Evolutionary conservation across 2,329 filamentous ascomycete species (phyloP), one percentile per base, ranked within the genome.

Genomic region (Penicillium italicum): DNA sequence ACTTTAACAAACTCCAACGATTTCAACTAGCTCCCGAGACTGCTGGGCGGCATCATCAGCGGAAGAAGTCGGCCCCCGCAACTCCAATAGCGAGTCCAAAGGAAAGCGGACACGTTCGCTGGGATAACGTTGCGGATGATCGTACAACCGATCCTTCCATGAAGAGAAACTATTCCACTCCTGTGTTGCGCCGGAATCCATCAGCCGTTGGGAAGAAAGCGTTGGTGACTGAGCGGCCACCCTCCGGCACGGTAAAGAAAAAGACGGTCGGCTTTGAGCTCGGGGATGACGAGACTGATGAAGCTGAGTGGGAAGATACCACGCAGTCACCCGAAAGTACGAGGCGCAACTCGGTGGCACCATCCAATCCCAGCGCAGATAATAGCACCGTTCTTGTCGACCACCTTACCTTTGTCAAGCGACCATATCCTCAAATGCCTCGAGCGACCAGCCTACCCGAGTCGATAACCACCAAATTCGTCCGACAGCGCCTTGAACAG

Each of bases 291-390:
- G 73, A 74, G 36, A 73, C 71, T 51, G 74, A 76, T 58, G 76
- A 78, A 57, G 74, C 67, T 56, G 77, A 78, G 59, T 79, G 77
- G 76, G 76, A 78, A 58, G 76, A 79, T 63, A 77, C 75, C 26
- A 77, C 76, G 22, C 74, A 77, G 58, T 79, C 77, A 18, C 76
- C 77, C 31, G 75, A 77, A 59, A 76, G 76, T 56, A 79, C 76
- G 12, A 68, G 77, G 56, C 74, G 75, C 51, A 76, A 76, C 59
- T 79, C 77, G 9, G 67, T 75, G 42, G 74, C 65, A 28, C 69
- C 71, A 45, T 70, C 66, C 20, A 70, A 67, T 51, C 68, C 69
- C 31, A 72, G 69, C 53, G 62, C 64, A 33, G 72, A 73, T 44
- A 74, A 71, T 55, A 58, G 59, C 37, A 61, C 66, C 11, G 69